A percentile compares a stretch with the other conserved stretches of the same genome.
These are phyloP conservation scores for Linum usitatissimum DNA, from an alignment of 345 rosid genomes.

Conservation along the genomic window DNA sequence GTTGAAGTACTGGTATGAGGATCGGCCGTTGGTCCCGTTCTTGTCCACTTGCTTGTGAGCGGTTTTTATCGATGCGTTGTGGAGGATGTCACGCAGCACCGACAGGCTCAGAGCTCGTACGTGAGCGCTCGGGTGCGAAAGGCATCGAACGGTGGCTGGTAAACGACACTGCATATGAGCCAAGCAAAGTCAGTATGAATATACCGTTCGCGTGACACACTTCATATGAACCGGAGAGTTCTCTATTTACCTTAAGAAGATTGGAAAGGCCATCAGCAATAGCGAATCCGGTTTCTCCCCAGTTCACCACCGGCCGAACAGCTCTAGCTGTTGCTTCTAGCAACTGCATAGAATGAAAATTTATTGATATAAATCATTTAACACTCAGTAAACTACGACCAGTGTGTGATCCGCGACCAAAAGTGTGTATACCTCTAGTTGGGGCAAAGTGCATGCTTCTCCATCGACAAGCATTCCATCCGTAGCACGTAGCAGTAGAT, in stretches of 20 bases:
- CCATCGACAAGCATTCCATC: slow-evolving; percentile 98
- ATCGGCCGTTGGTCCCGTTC: slow-evolving; percentile 39
- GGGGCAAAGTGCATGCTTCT: slow-evolving; percentile 95
- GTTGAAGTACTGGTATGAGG: slow-evolving; percentile 41
- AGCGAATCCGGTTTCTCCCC: slow-evolving; percentile 86
- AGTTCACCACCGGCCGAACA: slow-evolving; percentile 58
- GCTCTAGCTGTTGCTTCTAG: slow-evolving; percentile 97
- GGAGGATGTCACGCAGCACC: slow-evolving; percentile 63
- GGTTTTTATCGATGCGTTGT: slow-evolving; percentile 33
- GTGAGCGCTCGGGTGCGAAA: slow-evolving; percentile 90
- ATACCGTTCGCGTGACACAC: not conserved
- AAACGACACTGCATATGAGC: slow-evolving; percentile 70
- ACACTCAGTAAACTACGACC: not conserved
- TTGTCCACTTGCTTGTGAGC: slow-evolving; percentile 28
- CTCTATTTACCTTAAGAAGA: slow-evolving; percentile 56
- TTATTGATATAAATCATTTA: not conserved
- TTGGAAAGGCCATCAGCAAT: slow-evolving; percentile 88
- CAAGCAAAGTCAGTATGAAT: not conserved
- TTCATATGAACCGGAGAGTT: not conserved
- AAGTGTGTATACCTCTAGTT: slow-evolving; percentile 56
- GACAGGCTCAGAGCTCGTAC: slow-evolving; percentile 86
- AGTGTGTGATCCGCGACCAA: too few species aligned
- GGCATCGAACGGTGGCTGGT: slow-evolving; percentile 70
- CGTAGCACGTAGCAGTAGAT: slow-evolving; percentile 89
- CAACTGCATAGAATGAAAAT: slow-evolving; percentile 40